phyloP scores from a whole-genome alignment of 2,329 filamentous ascomycete species.

The Aspergillus sp. region DNA sequence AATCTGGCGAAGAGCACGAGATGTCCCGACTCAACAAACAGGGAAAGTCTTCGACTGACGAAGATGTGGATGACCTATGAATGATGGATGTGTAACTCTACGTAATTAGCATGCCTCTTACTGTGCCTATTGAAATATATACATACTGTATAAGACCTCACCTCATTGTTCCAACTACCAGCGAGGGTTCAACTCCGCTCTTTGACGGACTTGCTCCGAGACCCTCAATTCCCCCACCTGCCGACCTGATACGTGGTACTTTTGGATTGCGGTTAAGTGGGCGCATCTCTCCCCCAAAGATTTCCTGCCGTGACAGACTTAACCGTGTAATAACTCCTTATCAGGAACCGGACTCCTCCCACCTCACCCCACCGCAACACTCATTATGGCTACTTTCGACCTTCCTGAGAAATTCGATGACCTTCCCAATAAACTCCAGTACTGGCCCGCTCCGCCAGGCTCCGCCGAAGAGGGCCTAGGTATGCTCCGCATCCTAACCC shows the following conservation, averaged over 20 bases:
- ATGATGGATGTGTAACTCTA: slow-evolving; percentile 13
- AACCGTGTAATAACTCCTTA: background rate
- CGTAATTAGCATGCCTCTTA: slow-evolving; percentile 6
- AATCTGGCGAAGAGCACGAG: slow-evolving; percentile 57
- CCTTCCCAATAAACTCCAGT: slow-evolving; percentile 50
- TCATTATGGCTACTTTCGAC: slow-evolving; percentile 23
- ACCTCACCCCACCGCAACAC: background rate
- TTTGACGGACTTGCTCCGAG: slow-evolving; percentile 17
- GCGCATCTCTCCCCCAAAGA: background rate
- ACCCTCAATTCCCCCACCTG: slow-evolving; percentile 3
- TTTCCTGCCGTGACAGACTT: too few relatives aligned
- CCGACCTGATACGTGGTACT: background rate
- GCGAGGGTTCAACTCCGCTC: background rate
- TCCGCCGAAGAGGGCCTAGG: slow-evolving; percentile 56
- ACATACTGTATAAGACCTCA: background rate
- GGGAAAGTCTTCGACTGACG: slow-evolving; percentile 22
- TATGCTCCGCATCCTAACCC: slow-evolving; percentile 53
- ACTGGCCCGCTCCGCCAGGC: slow-evolving; percentile 49
- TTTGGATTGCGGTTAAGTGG: background rate
- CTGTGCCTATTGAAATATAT: slow-evolving; percentile 7
- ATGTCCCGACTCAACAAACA: slow-evolving; percentile 46
- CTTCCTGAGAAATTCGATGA: slow-evolving; percentile 38
- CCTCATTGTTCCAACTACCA: background rate
- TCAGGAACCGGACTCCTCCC: background rate
- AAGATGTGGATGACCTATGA: slow-evolving; percentile 39